phyloP scores from a whole-genome alignment of 305 asterid species.

The Fraxinus dipetala region DNA sequence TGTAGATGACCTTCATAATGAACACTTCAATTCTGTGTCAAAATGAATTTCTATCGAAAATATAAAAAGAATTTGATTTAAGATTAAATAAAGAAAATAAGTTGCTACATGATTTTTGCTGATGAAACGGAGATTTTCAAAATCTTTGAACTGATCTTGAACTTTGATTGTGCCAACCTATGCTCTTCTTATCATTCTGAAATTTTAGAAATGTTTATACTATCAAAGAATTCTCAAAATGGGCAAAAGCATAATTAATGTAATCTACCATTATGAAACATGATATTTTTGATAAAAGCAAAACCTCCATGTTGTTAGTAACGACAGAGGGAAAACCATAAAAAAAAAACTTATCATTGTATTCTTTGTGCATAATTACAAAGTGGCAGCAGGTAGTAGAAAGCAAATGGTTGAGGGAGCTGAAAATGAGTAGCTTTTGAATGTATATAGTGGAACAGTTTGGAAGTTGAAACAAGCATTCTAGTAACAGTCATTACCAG shows the following conservation, averaged over 20 bases:
- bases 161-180: not conserved
- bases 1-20: not conserved
- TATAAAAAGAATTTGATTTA: not conserved
- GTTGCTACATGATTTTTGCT: not conserved
- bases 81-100: not conserved
- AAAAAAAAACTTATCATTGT: not conserved
- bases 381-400: not conserved
- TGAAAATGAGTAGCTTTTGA: not conserved
- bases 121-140: not conserved
- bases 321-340: not conserved
- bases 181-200: not conserved
- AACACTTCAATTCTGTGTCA: not conserved
- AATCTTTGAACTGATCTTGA: not conserved
- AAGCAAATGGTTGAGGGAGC: not conserved
- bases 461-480: not conserved
- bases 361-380: not conserved
- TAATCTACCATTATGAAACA: not conserved
- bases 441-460: not conserved
- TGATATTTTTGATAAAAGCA: not conserved
- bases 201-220: not conserved
- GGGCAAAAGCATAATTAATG: not conserved
- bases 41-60: not conserved
- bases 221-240: not conserved
- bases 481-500: not conserved
- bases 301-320: not conserved